phyloP scores from a whole-genome alignment of 768 basidiomycete species.

The Leccinum olivaceopallidum region DNA sequence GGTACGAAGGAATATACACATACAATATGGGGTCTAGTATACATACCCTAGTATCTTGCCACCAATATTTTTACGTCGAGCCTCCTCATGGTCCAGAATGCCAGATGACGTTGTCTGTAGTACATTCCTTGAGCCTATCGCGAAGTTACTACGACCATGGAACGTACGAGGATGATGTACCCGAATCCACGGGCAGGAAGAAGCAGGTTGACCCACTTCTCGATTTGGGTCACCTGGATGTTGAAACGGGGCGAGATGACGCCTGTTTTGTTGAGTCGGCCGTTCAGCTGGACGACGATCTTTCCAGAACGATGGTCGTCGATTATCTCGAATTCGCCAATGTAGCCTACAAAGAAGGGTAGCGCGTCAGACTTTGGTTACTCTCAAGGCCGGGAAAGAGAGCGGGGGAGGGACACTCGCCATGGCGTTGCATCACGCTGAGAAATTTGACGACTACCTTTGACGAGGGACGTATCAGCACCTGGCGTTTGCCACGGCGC shows the following conservation, averaged over 20 bases:
- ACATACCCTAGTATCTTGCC: slow-evolving; percentile 94
- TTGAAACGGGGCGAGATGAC: slow-evolving; percentile 99
- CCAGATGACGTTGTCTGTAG: slow-evolving; percentile 92
- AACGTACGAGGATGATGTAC: slow-evolving; percentile 86
- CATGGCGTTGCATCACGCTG: slow-evolving; percentile 98
- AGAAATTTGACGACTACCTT: slow-evolving; percentile 99
- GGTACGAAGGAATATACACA: slow-evolving; percentile 26
- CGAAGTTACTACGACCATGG: not conserved
- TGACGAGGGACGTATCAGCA: slow-evolving; percentile 94
- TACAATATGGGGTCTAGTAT: slow-evolving; percentile 53
- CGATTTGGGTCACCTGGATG: slow-evolving; percentile 89
- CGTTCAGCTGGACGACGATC: slow-evolving; percentile 97
- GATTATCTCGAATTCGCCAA: slow-evolving; percentile 97
- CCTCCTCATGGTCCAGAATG: slow-evolving; percentile 99
- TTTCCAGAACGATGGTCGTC: slow-evolving; percentile 99
- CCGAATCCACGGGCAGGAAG: slow-evolving; percentile 97
- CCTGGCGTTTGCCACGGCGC: slow-evolving; percentile 99
- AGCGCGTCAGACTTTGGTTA: not conserved
- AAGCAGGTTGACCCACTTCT: slow-evolving; percentile 95
- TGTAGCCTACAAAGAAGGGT: slow-evolving; percentile 66
- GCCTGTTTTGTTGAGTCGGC: slow-evolving; percentile 98
- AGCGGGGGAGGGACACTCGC: slow-evolving; percentile 48
- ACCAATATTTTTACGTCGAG: slow-evolving; percentile 96
- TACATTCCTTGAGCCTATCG: not conserved
- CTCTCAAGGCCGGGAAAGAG: not conserved